Base-by-base conservation (phyloP, 495 filamentous ascomycete species). In the Ascobolus immersus region DNA sequence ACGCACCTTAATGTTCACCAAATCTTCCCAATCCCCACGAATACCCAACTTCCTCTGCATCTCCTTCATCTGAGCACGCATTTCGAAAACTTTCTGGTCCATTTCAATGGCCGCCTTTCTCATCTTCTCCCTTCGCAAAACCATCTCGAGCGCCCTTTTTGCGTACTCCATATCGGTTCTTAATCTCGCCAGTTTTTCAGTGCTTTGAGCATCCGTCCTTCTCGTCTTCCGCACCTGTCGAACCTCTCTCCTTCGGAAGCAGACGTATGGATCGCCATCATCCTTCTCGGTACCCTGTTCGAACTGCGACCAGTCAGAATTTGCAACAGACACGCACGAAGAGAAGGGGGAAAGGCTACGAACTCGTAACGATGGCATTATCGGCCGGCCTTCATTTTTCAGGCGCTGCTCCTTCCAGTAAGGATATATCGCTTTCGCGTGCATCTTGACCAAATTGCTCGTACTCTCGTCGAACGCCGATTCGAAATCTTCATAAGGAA, bases 241-340 rank as follows among this genome's bases (percentile, higher is more conserved):
- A 21, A 90, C 77, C 52, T 96, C 86, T 28, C 89, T 77, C 35
- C 89, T 75, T 39, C 86, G 72, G 65, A 96, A 96, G 57, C 86
- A 96, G 50, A 96, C 82, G 51, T 89, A 96, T 34, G 86, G 89
- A 55, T 96, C 86, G 42, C 74, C 65, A 43, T 96, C 86, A 52
- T 96, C 86, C 28, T 73, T 90, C 34, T 94, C 86, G 49, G 73
- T 71, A 30, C 79, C 74, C 25, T 69, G 81, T 57, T 94, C 89
- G 34, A 90, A 79, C 67, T 90, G 43, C 28, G 19, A 17, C 11
- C 18, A 17, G 21, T 20, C 11, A 11, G 12, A 13, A 34, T 21
- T 0, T 18, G 17, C 18, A 33, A 8, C 4, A 27, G 22, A 22
- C 6, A 26, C n/a, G 5, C n/a, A 25, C 15, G 4, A 23, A 24